Evolutionary conservation across 129 eudicot species (phyloP), one percentile per base, ranked within the genome.

Genomic region (Artemisia annua): DNA sequence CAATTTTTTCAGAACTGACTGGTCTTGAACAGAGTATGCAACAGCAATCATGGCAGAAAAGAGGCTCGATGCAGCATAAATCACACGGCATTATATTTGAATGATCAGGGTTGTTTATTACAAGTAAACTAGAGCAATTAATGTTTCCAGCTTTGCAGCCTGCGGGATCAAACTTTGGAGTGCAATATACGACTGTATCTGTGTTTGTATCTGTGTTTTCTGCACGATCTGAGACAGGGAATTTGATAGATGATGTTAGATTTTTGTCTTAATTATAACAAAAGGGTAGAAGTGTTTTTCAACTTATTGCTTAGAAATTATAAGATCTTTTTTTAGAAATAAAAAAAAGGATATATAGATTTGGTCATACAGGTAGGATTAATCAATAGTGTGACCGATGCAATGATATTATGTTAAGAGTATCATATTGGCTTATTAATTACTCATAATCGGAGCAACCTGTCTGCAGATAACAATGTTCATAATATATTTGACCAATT

Each of bases 141-240:
- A 75, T 83, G 48, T 94, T 90, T 43, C 97, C 93, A 43, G 98
- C 96, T 79, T 88, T 90, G 68, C 98, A 94, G 48, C 71, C 73
- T 9, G 67, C 63, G 12, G 64, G 61, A 24, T 70, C 88, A 63
- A 64, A 43, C 26, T 64, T 73, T 7, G 80, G 75, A 80, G 58
- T 69, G 75, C 81, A 56, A 44, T 71, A 78, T 19, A 53, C 32
- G 50, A 70, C 35, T n/a, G 70, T 62, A 9, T 83, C 87, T 71
- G 72, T 78, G 75, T 49, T 71, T 78, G 67, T 62, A 9, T 83
- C 87, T 71, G 72, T 78, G 75, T 49, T 71, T 78, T 70, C 83
- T 86, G 79, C 55, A 71, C 26, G 30, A 64, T 58, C 49, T 59
- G 55, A 56, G 66, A 66, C 74, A 60, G 43, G 67, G 43, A 70